These are phyloP conservation scores for Lactarius sp. DNA, from an alignment of 768 basidiomycete species.

Conservation along the genomic window DNA sequence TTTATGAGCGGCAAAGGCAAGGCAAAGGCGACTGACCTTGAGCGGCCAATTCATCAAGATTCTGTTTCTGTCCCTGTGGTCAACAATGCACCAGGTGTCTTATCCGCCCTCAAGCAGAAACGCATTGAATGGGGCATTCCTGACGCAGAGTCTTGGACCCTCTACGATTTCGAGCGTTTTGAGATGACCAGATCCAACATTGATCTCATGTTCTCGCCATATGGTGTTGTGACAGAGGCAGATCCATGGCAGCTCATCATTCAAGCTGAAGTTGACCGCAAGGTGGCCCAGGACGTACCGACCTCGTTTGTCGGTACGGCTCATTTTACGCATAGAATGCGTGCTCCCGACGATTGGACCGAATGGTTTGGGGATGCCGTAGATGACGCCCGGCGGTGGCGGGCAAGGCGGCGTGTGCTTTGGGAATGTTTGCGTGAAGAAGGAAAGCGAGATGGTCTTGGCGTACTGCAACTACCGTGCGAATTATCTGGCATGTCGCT, in stretches of 20 bases:
- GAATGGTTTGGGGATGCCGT: conserved; percentile 13
- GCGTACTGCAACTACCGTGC: conserved; percentile 10
- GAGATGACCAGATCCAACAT: conserved; percentile 20
- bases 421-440: conserved; percentile 22
- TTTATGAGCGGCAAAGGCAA: conserved; percentile 19
- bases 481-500: conserved; percentile 20
- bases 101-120: conserved; percentile 17
- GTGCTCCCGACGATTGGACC: conserved; percentile 20
- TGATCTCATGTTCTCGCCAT: conserved; percentile 21
- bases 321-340: neutral
- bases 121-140: conserved; percentile 17
- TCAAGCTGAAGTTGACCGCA: conserved; percentile 13
- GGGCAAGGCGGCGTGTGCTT: conserved; percentile 24
- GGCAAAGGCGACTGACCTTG: conserved; percentile 16
- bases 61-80: neutral
- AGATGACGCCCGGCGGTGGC: conserved; percentile 21
- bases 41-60: neutral
- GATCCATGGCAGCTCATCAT: conserved; percentile 21
- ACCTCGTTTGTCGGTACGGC: neutral
- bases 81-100: neutral
- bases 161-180: conserved; percentile 23
- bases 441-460: conserved; percentile 20
- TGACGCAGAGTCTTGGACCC: conserved; percentile 19
- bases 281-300: neutral
- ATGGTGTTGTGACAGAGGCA: conserved; percentile 15